Base-by-base conservation (phyloP, 2,329 filamentous ascomycete genomes). In the Dothideomycetes sp. region DNA sequence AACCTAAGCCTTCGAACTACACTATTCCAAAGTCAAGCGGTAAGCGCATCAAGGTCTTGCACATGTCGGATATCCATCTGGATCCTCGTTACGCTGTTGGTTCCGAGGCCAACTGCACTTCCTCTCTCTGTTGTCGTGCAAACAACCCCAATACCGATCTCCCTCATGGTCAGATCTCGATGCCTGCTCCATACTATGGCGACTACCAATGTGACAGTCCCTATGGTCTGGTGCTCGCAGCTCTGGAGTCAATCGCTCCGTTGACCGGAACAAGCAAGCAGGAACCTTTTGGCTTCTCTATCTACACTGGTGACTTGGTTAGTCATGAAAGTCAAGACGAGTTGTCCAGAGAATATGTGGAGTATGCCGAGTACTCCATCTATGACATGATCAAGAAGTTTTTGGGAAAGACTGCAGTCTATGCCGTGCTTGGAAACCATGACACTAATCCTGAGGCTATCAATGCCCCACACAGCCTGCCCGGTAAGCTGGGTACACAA, bases 231-330 rank as follows among this genome's bases (percentile, higher is more conserved):
- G 70, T 65, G 9, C 59, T 75, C 5, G 70, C 73, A 7, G 73
- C 71, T 13, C 54, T 77, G 12, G 67, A 76, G 53, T 69, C 74
- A 2, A 66, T 77, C 27, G 69, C 63, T 1, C 67, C 73, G 5
- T 52, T 78, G 51, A 76, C 73, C 2, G 73, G 73, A 4, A 76
- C 73, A 7, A 67, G 65, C 3, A 52, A 54, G 17, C 47, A 63
- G 3, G 51, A 64, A 4, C 63, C 68, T 5, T 60, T 74, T 8
- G 73, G 66, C 1, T 74, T 70, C 62, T 68, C 69, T 0, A 55
- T 76, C 15, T 77, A 76, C 49, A 76, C 73, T 2, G 73, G 73
- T 5, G 73, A 76, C 49, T 56, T 76, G 12, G 67, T 73, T 1
- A 69, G 71, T 4, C 74, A 77, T 51, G 74, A 76, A 35, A 53